Conservation (phyloP, 306 rosid species). For the cucumber (Cucumis sativus) region DNA sequence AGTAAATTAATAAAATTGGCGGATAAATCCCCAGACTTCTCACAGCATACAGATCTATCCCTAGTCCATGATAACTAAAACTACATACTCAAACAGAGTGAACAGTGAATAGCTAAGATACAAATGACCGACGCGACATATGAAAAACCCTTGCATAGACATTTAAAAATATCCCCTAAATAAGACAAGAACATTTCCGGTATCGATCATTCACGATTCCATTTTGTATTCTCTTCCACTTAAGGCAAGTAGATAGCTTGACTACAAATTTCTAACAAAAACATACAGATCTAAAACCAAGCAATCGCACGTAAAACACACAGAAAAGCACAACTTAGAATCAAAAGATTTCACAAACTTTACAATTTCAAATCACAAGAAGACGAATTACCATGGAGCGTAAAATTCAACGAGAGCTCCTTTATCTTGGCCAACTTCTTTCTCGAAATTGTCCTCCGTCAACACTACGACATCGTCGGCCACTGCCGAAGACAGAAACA, state of each 20-base stretch:
- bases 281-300: not conserved
- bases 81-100: not conserved
- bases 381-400: conserved; percentile 63
- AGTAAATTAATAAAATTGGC: not conserved
- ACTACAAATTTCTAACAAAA: not conserved
- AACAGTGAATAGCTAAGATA: not conserved
- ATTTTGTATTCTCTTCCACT: not conserved
- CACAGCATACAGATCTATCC: conserved; percentile 1
- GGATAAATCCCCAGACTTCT: not conserved
- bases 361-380: not conserved
- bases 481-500: conserved; percentile 28
- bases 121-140: not conserved
- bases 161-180: not conserved
- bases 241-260: not conserved
- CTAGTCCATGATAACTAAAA: not conserved
- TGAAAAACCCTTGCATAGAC: not conserved
- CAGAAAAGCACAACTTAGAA: not conserved
- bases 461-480: conserved; percentile 70
- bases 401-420: conserved; percentile 80
- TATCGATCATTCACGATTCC: not conserved
- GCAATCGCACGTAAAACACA: not conserved
- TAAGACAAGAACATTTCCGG: not conserved
- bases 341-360: not conserved
- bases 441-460: conserved; percentile 44
- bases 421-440: conserved; percentile 78